Conservation (phyloP, 2,329 filamentous ascomycete species). For the Pseudogymnoascus sp. region DNA sequence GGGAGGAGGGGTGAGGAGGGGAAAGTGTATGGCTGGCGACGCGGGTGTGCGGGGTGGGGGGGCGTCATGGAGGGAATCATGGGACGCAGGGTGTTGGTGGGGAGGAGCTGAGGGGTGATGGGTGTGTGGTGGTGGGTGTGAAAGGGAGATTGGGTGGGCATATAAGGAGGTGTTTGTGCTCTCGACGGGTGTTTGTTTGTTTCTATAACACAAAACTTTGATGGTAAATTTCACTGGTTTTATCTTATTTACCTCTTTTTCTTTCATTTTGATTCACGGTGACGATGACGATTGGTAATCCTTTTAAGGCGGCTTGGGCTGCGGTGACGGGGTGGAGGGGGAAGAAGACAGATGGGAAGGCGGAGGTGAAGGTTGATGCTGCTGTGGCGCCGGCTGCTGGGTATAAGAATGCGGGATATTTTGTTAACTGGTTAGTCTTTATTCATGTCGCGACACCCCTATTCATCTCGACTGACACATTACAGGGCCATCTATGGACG, state of each 20-base stretch:
- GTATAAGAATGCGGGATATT: neutral
- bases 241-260: neutral
- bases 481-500: conserved; percentile 15
- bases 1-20: neutral
- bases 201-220: neutral
- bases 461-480: neutral
- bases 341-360: neutral
- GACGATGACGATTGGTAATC: neutral
- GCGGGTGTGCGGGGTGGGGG: neutral
- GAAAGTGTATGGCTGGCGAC: neutral
- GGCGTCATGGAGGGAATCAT: neutral
- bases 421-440: neutral
- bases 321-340: neutral
- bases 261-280: neutral
- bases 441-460: neutral
- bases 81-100: neutral
- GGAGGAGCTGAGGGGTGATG: neutral
- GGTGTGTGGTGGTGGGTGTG: neutral
- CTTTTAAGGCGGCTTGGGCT: neutral
- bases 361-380: neutral
- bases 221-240: neutral
- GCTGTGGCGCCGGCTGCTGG: neutral
- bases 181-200: neutral
- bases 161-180: neutral
- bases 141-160: neutral